Percentiles rank a stretch among this genome's conserved stretches.
Conservation (phyloP, 768 basidiomycete species). For the Termitomyces sp. region DNA sequence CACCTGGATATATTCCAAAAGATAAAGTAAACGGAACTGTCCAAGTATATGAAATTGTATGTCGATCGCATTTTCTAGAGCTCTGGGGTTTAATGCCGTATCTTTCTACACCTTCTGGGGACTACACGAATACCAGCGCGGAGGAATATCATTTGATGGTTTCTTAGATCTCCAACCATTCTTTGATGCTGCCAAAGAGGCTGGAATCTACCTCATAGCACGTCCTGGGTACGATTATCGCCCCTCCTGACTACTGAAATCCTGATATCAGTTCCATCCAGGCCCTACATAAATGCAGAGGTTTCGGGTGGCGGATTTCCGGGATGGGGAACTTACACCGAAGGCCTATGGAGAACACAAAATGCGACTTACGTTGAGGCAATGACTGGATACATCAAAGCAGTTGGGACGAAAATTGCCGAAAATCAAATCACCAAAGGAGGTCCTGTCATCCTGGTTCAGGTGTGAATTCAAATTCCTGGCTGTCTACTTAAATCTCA, state of each 20-base stretch:
- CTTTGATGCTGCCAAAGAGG: conserved; percentile 50
- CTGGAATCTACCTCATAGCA: conserved; percentile 55
- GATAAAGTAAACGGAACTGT: conserved; percentile 30
- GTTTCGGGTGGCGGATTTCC: conserved; percentile 53
- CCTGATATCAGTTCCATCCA: conserved; percentile 6
- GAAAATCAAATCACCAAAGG: conserved; percentile 57
- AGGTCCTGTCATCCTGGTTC: conserved; percentile 48
- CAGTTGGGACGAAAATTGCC: conserved; percentile 42
- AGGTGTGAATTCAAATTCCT: conserved; percentile 18
- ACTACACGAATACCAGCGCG: conserved; percentile 41
- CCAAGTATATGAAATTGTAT: neutral
- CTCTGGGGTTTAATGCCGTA: conserved; percentile 40
- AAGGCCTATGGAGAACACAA: conserved; percentile 41
- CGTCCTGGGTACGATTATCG: conserved; percentile 37
- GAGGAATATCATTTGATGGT: conserved; percentile 49
- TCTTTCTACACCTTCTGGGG: conserved; percentile 46
- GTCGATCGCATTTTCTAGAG: conserved; percentile 17
- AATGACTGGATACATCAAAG: conserved; percentile 46
- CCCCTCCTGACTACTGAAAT: neutral
- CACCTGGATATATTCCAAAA: conserved; percentile 43
- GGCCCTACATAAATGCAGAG: conserved; percentile 47
- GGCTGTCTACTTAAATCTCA: neutral
- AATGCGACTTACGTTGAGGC: conserved; percentile 42
- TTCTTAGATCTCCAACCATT: conserved; percentile 53
- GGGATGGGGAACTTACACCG: conserved; percentile 51